Evolutionary conservation across 2,329 filamentous ascomycete genomes (phyloP), one percentile per base, ranked within the genome.

Genomic region (Hawksworthiomyces lignivorus): DNA sequence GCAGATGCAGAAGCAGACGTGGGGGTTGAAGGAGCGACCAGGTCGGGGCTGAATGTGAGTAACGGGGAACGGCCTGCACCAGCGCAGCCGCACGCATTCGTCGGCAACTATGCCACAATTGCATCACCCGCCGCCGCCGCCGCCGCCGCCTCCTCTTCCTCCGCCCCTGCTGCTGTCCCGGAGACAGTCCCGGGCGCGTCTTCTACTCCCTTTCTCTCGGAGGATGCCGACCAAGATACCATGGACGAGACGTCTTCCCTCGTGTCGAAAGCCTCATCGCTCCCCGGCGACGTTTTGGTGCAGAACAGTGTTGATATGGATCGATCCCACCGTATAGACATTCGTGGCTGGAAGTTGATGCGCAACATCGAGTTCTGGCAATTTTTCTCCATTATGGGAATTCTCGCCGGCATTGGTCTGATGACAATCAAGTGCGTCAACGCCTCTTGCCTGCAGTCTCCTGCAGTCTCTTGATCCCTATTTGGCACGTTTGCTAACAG

Each of bases 361-460:
- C 69, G 69, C 40, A 79, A 75, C 47, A 55, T 80, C 36, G 84
- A 94, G 50, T 98, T 97, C 62, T 97, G 89, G 88, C 84, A 94
- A 56, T 66, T 94, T 21, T 97, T 94, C 61, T 62, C 75, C 44
- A 80, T 95, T 51, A 86, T 98, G 75, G 88, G 82, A 29, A 75
- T 96, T n/a, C 69, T 97, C 48, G 87, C 88, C 5, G 92, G 92
- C 39, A 84, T 96, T 53, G 92, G 92, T 10, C 68, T 98, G 50
- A 98, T 98, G 92, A 97, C 90, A 1, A 98, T 98, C 65, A 98
- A 98, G 88, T 94, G 72, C 62, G 84, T 69, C 19, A n/a, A n/a
- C n/a, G n/a, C n/a, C n/a, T n/a, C n/a, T n/a, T n/a, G n/a, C n/a
- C n/a, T n/a, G n/a, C n/a, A n/a, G n/a, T n/a, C n/a, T n/a, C n/a